Evolutionary conservation across 352 stramenopile species (phyloP).

Genomic region (Halophytophthora polymorphica): DNA sequence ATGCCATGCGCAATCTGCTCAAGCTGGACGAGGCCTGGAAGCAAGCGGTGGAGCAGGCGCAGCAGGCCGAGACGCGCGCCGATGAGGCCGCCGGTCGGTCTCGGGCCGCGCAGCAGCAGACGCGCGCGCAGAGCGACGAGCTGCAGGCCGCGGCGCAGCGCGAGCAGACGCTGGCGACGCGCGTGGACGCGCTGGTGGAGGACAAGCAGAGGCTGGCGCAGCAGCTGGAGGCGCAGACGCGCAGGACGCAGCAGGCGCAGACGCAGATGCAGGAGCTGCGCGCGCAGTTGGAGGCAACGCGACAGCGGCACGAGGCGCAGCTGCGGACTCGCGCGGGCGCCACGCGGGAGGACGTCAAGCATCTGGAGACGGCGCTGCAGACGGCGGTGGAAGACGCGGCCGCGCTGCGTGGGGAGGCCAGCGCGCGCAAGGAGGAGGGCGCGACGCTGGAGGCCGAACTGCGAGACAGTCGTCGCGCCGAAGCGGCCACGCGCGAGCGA

Average conservation of each 20-base stretch:
- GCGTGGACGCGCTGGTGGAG: conserved; percentile 17
- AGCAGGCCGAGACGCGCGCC: conserved; percentile 1
- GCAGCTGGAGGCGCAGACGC: conserved; percentile 17
- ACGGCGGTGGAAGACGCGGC: conserved; percentile 36
- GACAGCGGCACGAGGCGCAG: conserved; percentile 24
- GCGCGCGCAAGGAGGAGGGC: conserved; percentile 50
- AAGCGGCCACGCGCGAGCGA: conserved; percentile 39
- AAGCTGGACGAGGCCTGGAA: conserved; percentile 78
- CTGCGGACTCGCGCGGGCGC: conserved; percentile 24
- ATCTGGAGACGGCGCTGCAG: conserved; percentile 29
- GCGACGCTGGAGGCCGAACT: conserved; percentile 36
- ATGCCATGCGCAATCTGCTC: conserved; percentile 64
- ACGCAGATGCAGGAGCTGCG: conserved; percentile 20
- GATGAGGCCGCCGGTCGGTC: conserved; percentile 7
- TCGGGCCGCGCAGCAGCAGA: conserved; percentile 13
- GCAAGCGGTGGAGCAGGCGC: conserved; percentile 33
- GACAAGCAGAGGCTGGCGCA: conserved; percentile 40
- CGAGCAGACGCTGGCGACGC: conserved; percentile 13
- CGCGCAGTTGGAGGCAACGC: conserved; percentile 22
- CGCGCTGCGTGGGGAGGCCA: conserved; percentile 46
- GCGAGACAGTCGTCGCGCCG: conserved; percentile 29
- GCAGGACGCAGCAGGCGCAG: conserved; percentile 10
- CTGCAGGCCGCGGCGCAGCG: conserved; percentile 6
- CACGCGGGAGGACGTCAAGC: conserved; percentile 28
- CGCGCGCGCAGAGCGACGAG: conserved; percentile 21